These are phyloP conservation scores for Phytophthora constricta DNA, from an alignment of 352 stramenopile genomes.

Conservation along the genomic window DNA sequence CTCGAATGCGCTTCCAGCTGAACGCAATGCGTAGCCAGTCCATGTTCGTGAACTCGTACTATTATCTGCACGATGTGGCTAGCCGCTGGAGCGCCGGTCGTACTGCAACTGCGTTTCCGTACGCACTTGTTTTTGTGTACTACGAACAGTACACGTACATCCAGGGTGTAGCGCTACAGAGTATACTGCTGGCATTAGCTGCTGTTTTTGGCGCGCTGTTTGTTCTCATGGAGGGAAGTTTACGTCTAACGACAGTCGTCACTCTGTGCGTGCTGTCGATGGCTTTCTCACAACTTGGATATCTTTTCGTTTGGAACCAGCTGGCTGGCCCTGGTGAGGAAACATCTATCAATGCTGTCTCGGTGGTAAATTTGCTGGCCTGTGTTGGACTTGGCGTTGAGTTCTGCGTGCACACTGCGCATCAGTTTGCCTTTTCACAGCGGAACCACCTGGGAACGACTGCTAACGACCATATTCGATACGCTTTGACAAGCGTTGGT, in stretches of 20 bases:
- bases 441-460: constrained; percentile 57
- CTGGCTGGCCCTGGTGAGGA: constrained; percentile 40
- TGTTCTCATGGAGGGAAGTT: constrained; percentile 76
- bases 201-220: constrained; percentile 83
- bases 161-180: constrained; percentile 88
- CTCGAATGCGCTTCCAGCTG: constrained; percentile 88
- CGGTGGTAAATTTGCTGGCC: constrained; percentile 90
- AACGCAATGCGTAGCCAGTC: constrained; percentile 87
- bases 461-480: constrained; percentile 66
- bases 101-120: constrained; percentile 73
- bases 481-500: constrained; percentile 79
- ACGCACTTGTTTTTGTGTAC: constrained; percentile 92
- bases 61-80: constrained; percentile 79
- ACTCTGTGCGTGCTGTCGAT: constrained; percentile 83
- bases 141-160: constrained; percentile 95
- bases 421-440: constrained; percentile 79
- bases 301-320: constrained; percentile 86
- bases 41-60: constrained; percentile 92
- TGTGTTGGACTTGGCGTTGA: constrained; percentile 89
- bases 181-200: constrained; percentile 78
- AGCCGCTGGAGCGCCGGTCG: constrained; percentile 43
- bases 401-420: constrained; percentile 89
- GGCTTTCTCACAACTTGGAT: constrained; percentile 75
- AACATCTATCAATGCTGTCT: constrained; percentile 91
- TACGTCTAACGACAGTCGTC: constrained; percentile 72